A percentile compares a stretch with the other conserved stretches of the same genome.
These are phyloP conservation scores for Tephrocybe sp. DNA, from an alignment of 768 basidiomycete species.

Conservation along the genomic window DNA sequence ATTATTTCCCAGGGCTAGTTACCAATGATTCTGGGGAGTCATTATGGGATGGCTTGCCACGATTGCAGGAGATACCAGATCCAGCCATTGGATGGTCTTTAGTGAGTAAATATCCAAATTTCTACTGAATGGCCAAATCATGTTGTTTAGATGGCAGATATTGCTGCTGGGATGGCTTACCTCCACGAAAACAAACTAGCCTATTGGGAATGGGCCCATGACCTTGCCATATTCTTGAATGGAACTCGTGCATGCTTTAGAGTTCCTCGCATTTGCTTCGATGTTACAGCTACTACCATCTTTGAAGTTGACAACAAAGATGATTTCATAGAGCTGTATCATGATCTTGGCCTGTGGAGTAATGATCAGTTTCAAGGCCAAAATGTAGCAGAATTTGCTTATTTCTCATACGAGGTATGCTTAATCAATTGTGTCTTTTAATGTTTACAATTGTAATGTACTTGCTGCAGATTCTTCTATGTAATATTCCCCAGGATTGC, in stretches of 20 bases:
- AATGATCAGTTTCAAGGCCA: neutral
- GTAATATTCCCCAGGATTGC: neutral
- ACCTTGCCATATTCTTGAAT: neutral
- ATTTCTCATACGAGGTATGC: neutral
- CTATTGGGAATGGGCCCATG: neutral
- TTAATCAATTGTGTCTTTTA: neutral
- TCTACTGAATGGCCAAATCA: neutral
- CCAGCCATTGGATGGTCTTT: neutral
- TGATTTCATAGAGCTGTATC: neutral
- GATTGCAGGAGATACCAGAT: neutral
- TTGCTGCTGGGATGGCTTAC: neutral
- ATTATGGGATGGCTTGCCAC: too few relatives aligned
- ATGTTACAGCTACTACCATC: neutral
- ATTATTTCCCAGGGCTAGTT: neutral
- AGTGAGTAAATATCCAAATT: neutral
- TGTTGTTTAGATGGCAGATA: neutral
- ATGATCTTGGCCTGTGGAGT: neutral
- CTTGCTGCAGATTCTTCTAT: neutral
- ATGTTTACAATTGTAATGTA: neutral
- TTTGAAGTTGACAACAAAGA: neutral
- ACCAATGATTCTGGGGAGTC: too few relatives aligned
- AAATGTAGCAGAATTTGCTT: neutral
- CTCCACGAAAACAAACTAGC: neutral
- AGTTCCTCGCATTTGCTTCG: neutral
- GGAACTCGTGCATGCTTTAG: neutral